These are phyloP conservation scores for Trichophyton equinum DNA, from an alignment of 2,329 filamentous ascomycete species.

Conservation along the genomic window DNA sequence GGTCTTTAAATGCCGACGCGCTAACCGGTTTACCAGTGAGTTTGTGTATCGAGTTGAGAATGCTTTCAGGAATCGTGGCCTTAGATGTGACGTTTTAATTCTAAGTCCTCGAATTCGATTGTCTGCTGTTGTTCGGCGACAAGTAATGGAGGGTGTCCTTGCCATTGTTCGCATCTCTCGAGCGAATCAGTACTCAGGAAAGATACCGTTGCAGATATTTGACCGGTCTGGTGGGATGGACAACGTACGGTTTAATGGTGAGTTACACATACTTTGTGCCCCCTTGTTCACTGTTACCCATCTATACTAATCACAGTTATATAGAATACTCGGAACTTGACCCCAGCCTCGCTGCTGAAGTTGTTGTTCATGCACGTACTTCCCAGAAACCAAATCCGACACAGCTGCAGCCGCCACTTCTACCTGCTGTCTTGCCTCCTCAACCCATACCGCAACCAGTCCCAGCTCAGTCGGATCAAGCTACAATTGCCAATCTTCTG, in stretches of 20 bases:
- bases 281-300: slow-evolving; percentile 6
- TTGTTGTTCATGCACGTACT: slow-evolving; percentile 52
- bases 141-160: slow-evolving; percentile 78
- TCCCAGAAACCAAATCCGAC: slow-evolving; percentile 23
- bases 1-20: not conserved
- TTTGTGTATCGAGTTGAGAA: slow-evolving; percentile 75
- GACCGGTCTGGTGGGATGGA: slow-evolving; percentile 61
- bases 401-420: slow-evolving; percentile 20
- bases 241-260: slow-evolving; percentile 66
- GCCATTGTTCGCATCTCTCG: slow-evolving; percentile 68
- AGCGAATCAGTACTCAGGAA: slow-evolving; percentile 55
- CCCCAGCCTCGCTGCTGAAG: slow-evolving; percentile 62
- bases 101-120: slow-evolving; percentile 65
- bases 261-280: slow-evolving; percentile 13
- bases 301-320: slow-evolving; percentile 14
- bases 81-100: slow-evolving; percentile 68
- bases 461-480: slow-evolving; percentile 20
- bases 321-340: slow-evolving; percentile 72
- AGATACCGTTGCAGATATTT: slow-evolving; percentile 73
- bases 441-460: not conserved
- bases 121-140: slow-evolving; percentile 65
- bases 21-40: slow-evolving; percentile 36
- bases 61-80: slow-evolving; percentile 56
- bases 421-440: slow-evolving; percentile 13
- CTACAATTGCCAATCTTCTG: slow-evolving; percentile 53